A percentile compares a stretch with the other conserved stretches of the same genome.
Conservation (phyloP, 805 yeast species). For the Candida pini region DNA sequence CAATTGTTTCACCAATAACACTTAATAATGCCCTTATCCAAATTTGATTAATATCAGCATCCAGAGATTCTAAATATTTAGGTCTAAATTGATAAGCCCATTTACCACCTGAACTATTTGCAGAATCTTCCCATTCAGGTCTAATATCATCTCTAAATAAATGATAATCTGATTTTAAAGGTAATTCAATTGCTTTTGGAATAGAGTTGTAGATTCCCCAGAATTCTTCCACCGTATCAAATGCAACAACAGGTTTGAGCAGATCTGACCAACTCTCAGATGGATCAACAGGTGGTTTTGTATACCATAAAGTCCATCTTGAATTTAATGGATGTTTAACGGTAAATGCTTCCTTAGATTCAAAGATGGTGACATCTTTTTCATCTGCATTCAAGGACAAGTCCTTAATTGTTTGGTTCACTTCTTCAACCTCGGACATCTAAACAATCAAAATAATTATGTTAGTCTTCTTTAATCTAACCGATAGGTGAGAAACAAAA, state of each 20-base stretch:
- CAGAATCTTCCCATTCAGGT: slow-evolving; percentile 97
- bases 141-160: slow-evolving; percentile 88
- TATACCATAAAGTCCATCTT: slow-evolving; percentile 96
- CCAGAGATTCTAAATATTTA: slow-evolving; percentile 34
- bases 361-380: slow-evolving; percentile 45
- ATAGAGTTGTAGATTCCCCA: slow-evolving; percentile 97
- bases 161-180: slow-evolving; percentile 89
- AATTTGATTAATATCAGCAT: slow-evolving; percentile 68
- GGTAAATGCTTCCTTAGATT: slow-evolving; percentile 56
- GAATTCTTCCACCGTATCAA: slow-evolving; percentile 94
- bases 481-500: too few relatives aligned
- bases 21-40: slow-evolving; percentile 89
- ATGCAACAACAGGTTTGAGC: slow-evolving; percentile 86
- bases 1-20: slow-evolving; percentile 92
- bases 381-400: slow-evolving; percentile 30
- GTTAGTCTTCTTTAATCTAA: too few relatives aligned
- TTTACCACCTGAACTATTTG: slow-evolving; percentile 88
- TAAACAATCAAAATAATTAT: too few relatives aligned
- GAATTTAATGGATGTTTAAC: slow-evolving; percentile 86
- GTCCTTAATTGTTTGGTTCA: slow-evolving; percentile 29
- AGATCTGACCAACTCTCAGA: slow-evolving; percentile 88
- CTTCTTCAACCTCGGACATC: slow-evolving; percentile 32
- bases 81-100: slow-evolving; percentile 79
- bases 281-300: slow-evolving; percentile 79
- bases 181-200: slow-evolving; percentile 87